Percentiles rank a stretch among this genome's conserved stretches.
phyloP scores from a whole-genome alignment of 2,329 filamentous ascomycete genomes.

The Helotiales sp. region DNA sequence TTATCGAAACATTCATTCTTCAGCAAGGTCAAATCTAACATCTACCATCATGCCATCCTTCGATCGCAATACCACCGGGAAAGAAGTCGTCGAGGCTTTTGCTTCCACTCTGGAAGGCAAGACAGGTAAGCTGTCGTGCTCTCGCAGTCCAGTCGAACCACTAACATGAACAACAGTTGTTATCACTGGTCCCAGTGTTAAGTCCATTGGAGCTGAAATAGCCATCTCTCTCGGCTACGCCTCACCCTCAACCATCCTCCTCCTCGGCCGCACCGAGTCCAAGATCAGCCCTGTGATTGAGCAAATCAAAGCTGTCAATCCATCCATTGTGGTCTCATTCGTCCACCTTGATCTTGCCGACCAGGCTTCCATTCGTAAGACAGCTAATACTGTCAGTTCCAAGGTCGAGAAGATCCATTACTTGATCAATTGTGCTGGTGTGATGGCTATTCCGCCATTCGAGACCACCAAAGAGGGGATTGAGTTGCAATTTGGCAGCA shows the following conservation, averaged over 20 bases:
- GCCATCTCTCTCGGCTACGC: constrained; percentile 33
- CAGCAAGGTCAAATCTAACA: not conserved
- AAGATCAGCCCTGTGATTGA: constrained; percentile 26
- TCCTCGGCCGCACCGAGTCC: constrained; percentile 23
- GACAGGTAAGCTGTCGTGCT: constrained; percentile 32
- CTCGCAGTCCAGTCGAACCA: not conserved
- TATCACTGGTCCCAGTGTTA: constrained; percentile 30
- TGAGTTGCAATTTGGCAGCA: constrained; percentile 41
- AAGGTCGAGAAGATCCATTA: constrained; percentile 47
- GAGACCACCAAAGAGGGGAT: constrained; percentile 46
- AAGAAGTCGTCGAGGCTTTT: constrained; percentile 27
- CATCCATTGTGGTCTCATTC: constrained; percentile 23
- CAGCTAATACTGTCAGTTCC: constrained; percentile 45
- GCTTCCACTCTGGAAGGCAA: constrained; percentile 43
- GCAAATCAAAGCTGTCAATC: constrained; percentile 19
- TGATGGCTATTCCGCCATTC: constrained; percentile 47
- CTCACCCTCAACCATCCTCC: constrained; percentile 28
- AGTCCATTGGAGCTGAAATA: constrained; percentile 30
- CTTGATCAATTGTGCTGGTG: constrained; percentile 50
- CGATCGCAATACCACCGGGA: constrained; percentile 22
- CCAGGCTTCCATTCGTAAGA: constrained; percentile 46
- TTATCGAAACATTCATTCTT: not conserved
- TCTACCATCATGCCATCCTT: constrained; percentile 25
- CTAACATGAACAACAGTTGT: constrained; percentile 13
- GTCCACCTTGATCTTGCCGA: constrained; percentile 46